Evolutionary conservation across 768 basidiomycete genomes (phyloP).

Genomic region (Psilocybe subaeruginosa): DNA sequence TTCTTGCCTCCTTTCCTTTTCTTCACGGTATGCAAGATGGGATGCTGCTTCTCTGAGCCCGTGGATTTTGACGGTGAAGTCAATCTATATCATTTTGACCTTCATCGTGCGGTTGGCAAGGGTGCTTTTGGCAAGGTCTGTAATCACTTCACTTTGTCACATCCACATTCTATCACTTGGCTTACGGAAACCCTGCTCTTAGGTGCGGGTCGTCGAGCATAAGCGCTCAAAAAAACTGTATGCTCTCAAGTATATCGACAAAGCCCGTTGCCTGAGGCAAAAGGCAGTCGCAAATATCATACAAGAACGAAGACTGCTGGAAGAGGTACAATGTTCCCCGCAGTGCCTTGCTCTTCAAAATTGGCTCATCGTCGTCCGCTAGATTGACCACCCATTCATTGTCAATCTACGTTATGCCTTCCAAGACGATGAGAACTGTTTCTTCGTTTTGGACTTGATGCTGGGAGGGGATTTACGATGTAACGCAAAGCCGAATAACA

Average conservation of each 20-base stretch:
- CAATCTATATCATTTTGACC: constrained; percentile 95
- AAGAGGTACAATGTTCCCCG: constrained; percentile 67
- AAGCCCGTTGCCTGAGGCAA: constrained; percentile 87
- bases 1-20: constrained; percentile 31
- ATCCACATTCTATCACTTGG: too few species aligned
- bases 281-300: constrained; percentile 92
- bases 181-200: neutral
- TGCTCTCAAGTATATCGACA: constrained; percentile 98
- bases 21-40: constrained; percentile 52
- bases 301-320: constrained; percentile 89
- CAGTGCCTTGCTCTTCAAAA: constrained; percentile 6
- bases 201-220: constrained; percentile 98
- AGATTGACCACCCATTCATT: constrained; percentile 90
- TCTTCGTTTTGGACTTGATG: constrained; percentile 98
- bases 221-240: constrained; percentile 91
- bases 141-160: constrained; percentile 9
- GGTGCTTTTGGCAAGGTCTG: constrained; percentile 97
- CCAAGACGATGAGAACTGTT: constrained; percentile 97
- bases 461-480: constrained; percentile 92
- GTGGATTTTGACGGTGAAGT: constrained; percentile 86
- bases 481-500: constrained; percentile 42
- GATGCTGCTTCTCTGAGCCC: constrained; percentile 71
- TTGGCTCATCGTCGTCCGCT: constrained; percentile 4
- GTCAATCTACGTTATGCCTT: constrained; percentile 95
- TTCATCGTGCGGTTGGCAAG: constrained; percentile 93